Percentiles rank a stretch among this genome's conserved stretches.
These are phyloP conservation scores for Solanum aculeatissimum DNA, from an alignment of 305 asterid species.

Conservation along the genomic window DNA sequence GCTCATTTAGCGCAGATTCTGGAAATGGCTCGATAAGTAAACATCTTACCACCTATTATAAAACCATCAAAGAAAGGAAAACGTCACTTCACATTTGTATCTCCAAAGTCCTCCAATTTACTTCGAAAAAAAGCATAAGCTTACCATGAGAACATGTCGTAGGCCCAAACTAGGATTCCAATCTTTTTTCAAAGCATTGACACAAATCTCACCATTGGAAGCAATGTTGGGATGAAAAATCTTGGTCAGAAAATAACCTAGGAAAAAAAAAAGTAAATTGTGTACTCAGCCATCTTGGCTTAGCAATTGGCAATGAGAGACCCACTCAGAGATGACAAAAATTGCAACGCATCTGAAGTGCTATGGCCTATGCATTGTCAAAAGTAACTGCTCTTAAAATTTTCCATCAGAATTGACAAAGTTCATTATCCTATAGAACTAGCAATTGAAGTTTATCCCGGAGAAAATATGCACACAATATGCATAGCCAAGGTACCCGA, in stretches of 20 bases:
- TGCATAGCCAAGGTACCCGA: not conserved
- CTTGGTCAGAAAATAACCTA: constrained; percentile 92
- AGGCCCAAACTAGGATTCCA: constrained; percentile 92
- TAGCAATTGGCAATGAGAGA: not conserved
- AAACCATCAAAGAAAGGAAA: not conserved
- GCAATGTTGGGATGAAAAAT: constrained; percentile 94
- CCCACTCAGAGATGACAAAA: not conserved
- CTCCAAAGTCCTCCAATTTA: not conserved
- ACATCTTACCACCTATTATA: constrained; percentile 84
- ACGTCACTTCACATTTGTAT: not conserved
- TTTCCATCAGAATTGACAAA: not conserved
- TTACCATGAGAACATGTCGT: constrained; percentile 83
- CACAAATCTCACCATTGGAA: constrained; percentile 82
- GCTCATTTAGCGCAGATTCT: constrained; percentile 94
- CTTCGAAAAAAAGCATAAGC: not conserved
- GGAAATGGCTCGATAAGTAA: constrained; percentile 97
- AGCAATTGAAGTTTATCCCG: not conserved
- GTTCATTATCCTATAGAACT: not conserved
- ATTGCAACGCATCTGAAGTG: not conserved
- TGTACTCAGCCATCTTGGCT: not conserved
- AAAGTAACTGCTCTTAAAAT: not conserved
- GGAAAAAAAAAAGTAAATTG: not conserved
- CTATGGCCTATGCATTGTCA: not conserved
- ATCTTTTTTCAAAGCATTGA: constrained; percentile 91
- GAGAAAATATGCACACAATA: not conserved